These are phyloP conservation scores for Strobilomyces dryophilus DNA, from an alignment of 768 basidiomycete species.

Conservation along the genomic window DNA sequence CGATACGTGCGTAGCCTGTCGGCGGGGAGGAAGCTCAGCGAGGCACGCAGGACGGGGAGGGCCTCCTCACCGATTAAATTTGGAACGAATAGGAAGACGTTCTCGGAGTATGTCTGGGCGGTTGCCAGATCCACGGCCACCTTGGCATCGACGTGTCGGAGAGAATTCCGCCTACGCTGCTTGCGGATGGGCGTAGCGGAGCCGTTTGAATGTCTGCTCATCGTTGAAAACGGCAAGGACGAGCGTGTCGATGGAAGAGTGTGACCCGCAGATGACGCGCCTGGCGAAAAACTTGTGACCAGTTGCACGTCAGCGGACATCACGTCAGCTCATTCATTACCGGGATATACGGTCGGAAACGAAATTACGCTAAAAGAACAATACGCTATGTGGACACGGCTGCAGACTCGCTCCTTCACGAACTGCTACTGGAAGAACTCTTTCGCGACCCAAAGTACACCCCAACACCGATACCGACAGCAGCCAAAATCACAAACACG, in stretches of 20 bases:
- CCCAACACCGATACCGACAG: slow-evolving; percentile 26
- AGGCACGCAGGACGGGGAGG: not conserved
- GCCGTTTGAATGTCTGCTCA: slow-evolving; percentile 25
- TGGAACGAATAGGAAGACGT: slow-evolving; percentile 95
- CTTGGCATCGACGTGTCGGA: slow-evolving; percentile 78
- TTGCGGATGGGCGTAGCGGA: slow-evolving; percentile 24
- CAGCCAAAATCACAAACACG: slow-evolving; percentile 55
- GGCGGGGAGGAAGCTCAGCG: slow-evolving; percentile 1
- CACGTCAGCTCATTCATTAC: slow-evolving; percentile 16
- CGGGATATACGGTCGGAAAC: not conserved
- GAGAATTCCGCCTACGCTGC: slow-evolving; percentile 46
- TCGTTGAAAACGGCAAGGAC: slow-evolving; percentile 12
- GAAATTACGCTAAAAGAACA: too few species aligned
- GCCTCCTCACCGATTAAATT: slow-evolving; percentile 82
- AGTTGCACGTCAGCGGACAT: slow-evolving; percentile 3
- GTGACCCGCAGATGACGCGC: slow-evolving; percentile 23
- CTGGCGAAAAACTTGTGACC: slow-evolving; percentile 8
- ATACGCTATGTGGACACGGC: not conserved
- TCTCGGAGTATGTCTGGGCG: slow-evolving; percentile 84
- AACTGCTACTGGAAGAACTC: not conserved
- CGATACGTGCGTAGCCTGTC: slow-evolving; percentile 83
- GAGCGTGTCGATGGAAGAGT: not conserved
- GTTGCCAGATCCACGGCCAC: slow-evolving; percentile 85
- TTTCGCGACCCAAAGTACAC: slow-evolving; percentile 22
- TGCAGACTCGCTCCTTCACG: not conserved